Base-by-base conservation (phyloP, 306 rosid species). In the cucumber (Cucumis sativus) region DNA sequence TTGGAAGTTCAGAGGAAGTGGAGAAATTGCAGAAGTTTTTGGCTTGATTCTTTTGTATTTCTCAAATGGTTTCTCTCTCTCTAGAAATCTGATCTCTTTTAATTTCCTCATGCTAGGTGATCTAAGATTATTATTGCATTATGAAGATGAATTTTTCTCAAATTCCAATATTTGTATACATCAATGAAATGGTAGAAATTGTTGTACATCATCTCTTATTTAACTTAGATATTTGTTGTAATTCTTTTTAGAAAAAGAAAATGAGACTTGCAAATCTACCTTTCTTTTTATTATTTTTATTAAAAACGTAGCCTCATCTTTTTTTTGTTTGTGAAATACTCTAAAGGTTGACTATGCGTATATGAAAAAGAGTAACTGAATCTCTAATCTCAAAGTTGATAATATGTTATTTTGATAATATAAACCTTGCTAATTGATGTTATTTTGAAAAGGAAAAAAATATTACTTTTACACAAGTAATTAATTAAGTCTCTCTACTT, bases 1-100 rank as follows among this genome's bases (percentile, higher is more conserved):
- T 81, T 55, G 83, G 87, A 79, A 84, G 87, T 68, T 56, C 85
- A 10, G 83, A 79, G 18, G 87, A 84, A 73, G 78, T 81, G 20
- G 87, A 84, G 21, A 68, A 79, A 71, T 25, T 81, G 65, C 79
- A 78, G 45, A 68, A 69, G 77, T 84, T 64, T 67, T 75, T 81
- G 76, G 82, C 82, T 74, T 78, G 77, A 84, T 45, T 28, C 60
- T 7, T 23, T 66, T 37, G 20, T 35, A 28, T 33, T 64, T 65
- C 47, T 18, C 21, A 30, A 62, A 47, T 47, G 15, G 30, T 28
- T 23, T 7, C 23, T 23, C 10, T 15, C 21, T 59, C 64, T 21
- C 6, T 59, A 30, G 4, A 17, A 35, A 65, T 65, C 17, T 1
- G 25, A 23, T 40, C 8, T 20, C 74, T 3, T 39, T 41, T 67